Base-by-base conservation (phyloP, 169 alveolate species). In the Eimeria maxima region DNA sequence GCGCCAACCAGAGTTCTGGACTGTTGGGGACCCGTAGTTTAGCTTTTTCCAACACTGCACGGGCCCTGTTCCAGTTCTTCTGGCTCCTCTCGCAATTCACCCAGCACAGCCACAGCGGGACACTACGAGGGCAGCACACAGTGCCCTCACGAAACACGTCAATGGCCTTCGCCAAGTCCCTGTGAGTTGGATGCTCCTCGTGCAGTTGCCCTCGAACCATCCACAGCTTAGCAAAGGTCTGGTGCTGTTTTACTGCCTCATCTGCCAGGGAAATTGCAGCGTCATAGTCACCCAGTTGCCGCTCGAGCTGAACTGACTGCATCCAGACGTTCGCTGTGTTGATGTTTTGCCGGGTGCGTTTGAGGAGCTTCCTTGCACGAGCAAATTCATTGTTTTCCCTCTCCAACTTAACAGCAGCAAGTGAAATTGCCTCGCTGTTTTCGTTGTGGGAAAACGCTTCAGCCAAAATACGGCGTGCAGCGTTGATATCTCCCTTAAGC, bases 31-130 rank as follows among this genome's bases (percentile, higher is more conserved):
- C 97, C 78, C 98, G 98, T 65, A 98, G 97, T 78, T 99, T 98
- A n/a, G 99, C 99, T 50, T 98, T 98, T 80, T 99, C 99, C 24
- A 98, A 98, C 83, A 98, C 83, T 22, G 99, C 98, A 81, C 99
- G 97, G 10, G 99, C 99, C 87, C 97, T 97, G 45, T 98, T 97
- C 97, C 98, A 97, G 95, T 97, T 97, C 88, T 93, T 95, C 93
- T 97, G 95, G 44, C 93, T 96, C 63, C 97, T 93, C 91, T 98
- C 98, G 42, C 98, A 95, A 69, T 98, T 99, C 50, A 98, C 97
- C 45, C 98, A 98, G 91, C 99, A 97, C 29, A 98, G 96, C 99
- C 99, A 98, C 78, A 98, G 96, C 60, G 97, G 97, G 42, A 97
- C 98, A 57, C 96, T 94, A 53, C 96, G 86, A 53, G 95, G 92